A percentile compares a stretch with the other conserved stretches of the same genome.
These are phyloP conservation scores for Aspergillus hortae DNA, from an alignment of 2,329 filamentous ascomycete species.

Conservation along the genomic window DNA sequence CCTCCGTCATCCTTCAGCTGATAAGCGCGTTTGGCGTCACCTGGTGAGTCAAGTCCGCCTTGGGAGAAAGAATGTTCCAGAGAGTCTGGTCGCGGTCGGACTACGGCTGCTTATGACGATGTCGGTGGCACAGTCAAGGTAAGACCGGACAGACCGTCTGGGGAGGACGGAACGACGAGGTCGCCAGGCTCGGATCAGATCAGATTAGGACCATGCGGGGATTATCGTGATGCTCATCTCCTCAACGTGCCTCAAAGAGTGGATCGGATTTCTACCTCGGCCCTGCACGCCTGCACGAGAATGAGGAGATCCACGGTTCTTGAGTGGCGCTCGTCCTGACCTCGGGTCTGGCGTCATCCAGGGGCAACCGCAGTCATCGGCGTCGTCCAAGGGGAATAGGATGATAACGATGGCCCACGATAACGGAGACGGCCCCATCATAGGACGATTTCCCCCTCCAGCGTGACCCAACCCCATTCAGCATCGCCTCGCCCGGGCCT, in stretches of 20 bases:
- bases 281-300: not conserved
- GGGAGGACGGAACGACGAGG: too few species aligned
- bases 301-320: not conserved
- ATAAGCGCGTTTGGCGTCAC: not conserved
- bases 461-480: constrained; percentile 10
- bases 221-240: not conserved
- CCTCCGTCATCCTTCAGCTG: not conserved
- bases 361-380: not conserved
- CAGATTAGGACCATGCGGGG: not conserved
- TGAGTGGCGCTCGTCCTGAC: not conserved
- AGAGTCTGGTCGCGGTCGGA: not conserved
- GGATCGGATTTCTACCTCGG: not conserved
- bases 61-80: not conserved
- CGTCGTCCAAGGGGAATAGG: not conserved
- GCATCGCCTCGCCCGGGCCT: constrained; percentile 9
- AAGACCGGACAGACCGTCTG: not conserved
- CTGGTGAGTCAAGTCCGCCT: not conserved
- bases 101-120: not conserved
- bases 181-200: too few species aligned
- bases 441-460: constrained; percentile 2
- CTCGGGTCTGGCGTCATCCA: constrained; percentile 1
- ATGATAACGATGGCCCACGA: not conserved
- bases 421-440: not conserved
- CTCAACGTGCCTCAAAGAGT: not conserved
- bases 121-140: not conserved